Evolutionary conservation across 306 rosid genomes (phyloP), one percentile per base, ranked within the genome.

Genomic region (Malus fusca): DNA sequence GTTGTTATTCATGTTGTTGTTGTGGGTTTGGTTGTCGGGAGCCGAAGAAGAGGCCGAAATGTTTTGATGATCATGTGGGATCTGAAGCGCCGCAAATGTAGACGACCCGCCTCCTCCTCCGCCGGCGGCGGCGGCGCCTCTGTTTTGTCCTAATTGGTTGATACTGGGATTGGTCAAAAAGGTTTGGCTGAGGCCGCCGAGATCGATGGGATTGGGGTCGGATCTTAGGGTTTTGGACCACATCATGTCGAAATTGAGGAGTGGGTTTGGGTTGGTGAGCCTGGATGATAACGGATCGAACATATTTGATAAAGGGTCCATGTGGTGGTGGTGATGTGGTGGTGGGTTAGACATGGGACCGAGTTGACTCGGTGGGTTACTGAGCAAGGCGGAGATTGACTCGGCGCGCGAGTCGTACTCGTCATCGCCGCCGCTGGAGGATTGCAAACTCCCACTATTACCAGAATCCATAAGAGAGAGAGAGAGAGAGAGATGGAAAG

Each of bases 341-440:
- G 70, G 72, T 30, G 74, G 72, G 80, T 56, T 77, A 44, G 66
- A 5, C 83, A 85, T 73, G 70, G 87, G 56, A 31, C 67, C 78
- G 23, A 82, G 46, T 68, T 73, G 89, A 65, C 12, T n/a, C 2
- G 72, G 46, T 6, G 80, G 48, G 42, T 72, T 69, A 46, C 64
- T 67, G 79, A 90, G 77, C 74, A 94, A 82, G 22, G 86, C 79
- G 0, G 97, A 88, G 79, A 88, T 71, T 37, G 92, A 81, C 5
- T 83, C 89, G 26, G 84, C 87, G 81, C 96, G 92, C 87, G 97
- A 95, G 69, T 95, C 96, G 77, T 89, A 88, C 79, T 90, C 97
- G 3, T 95, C 97, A 2, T 90, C 99, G 30, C 87, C 97, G 59
- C 97, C 92, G 61, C 98, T 95, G 4, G 97, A 92, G 26, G 97